Percentiles rank a stretch among this genome's conserved stretches.
Conservation (phyloP, 352 stramenopile species). For the Hyaloperonospora brassicae region DNA sequence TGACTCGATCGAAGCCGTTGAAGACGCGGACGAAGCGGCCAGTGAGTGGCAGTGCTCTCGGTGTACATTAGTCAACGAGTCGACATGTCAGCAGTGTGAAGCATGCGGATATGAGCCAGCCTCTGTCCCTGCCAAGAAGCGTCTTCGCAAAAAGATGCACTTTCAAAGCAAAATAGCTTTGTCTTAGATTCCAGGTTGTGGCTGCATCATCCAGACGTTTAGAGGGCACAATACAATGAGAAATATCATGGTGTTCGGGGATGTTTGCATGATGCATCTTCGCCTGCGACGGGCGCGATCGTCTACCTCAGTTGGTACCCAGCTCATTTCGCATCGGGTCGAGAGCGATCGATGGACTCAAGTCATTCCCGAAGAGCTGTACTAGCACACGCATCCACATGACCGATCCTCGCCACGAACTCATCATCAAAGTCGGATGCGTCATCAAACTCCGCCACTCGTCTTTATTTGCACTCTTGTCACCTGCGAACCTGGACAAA, state of each 20-base stretch:
- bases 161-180: conserved; percentile 76
- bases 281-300: conserved; percentile 96
- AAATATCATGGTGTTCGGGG: background rate
- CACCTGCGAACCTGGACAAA: too few species aligned
- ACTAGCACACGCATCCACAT: conserved; percentile 88
- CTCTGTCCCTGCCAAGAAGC: conserved; percentile 38
- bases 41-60: conserved; percentile 63
- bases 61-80: conserved; percentile 76
- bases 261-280: conserved; percentile 77
- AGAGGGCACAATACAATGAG: background rate
- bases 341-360: conserved; percentile 93
- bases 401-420: conserved; percentile 92
- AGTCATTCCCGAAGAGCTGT: conserved; percentile 95
- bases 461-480: too few species aligned
- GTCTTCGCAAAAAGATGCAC: conserved; percentile 59
- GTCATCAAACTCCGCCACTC: conserved; percentile 40
- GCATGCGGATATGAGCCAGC: conserved; percentile 52
- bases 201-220: conserved; percentile 5
- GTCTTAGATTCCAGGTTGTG: conserved; percentile 28
- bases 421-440: conserved; percentile 94
- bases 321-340: conserved; percentile 94
- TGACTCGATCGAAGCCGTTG: conserved; percentile 12
- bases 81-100: conserved; percentile 41
- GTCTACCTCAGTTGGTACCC: conserved; percentile 88
- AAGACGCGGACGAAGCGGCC: conserved; percentile 16